phyloP scores from a whole-genome alignment of 208 protist species.

The Leishmania amazonensis region DNA sequence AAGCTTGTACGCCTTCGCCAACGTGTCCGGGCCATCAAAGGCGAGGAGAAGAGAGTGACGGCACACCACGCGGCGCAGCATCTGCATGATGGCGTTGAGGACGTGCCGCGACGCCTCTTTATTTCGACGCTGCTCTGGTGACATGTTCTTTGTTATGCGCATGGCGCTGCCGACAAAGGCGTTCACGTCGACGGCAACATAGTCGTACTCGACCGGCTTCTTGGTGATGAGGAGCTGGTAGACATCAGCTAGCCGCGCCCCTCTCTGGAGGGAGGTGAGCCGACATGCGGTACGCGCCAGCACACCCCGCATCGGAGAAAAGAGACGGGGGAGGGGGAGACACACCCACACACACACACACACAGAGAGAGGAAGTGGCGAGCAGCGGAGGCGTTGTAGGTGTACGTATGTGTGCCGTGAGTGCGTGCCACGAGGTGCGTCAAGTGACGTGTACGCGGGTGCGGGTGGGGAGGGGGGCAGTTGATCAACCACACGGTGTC shows the following conservation, averaged over 20 bases:
- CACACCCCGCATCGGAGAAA: conserved; percentile 14
- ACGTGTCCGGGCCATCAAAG: conserved; percentile 71
- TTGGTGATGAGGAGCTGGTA: conserved; percentile 79
- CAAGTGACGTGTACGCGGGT: background rate
- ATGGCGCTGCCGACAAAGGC: conserved; percentile 63
- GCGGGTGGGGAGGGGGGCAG: background rate
- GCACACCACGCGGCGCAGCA: conserved; percentile 64
- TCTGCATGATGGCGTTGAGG: conserved; percentile 59
- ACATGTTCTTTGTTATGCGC: conserved; percentile 62
- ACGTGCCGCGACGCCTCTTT: conserved; percentile 74
- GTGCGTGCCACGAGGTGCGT: background rate
- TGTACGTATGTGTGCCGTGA: background rate
- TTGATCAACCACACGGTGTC: background rate
- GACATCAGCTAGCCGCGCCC: conserved; percentile 47
- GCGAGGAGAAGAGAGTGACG: conserved; percentile 61
- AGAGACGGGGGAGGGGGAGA: background rate
- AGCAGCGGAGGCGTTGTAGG: background rate
- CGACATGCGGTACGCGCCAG: conserved; percentile 10
- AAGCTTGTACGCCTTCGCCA: conserved; percentile 51
- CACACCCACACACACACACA: too few species aligned
- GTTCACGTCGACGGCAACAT: conserved; percentile 75
- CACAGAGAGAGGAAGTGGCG: background rate
- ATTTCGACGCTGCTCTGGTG: conserved; percentile 59
- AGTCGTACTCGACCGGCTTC: conserved; percentile 83
- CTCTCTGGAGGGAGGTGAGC: conserved; percentile 16